Conservation (phyloP, 2,329 filamentous ascomycete species). For the Clarireedia hainanense region DNA sequence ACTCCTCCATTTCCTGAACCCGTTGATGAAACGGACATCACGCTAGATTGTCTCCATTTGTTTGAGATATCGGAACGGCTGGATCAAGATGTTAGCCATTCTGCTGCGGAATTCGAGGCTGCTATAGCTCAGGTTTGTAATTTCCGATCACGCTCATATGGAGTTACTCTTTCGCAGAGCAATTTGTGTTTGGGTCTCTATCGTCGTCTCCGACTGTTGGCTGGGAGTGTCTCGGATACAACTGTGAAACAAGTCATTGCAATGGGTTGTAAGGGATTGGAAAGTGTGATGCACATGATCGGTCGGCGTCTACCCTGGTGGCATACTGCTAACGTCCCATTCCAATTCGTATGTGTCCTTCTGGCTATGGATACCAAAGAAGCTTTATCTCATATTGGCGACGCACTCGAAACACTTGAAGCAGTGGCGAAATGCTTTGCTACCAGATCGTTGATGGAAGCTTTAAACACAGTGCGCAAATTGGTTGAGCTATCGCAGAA, state of each 20-base stretch:
- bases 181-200: conserved; percentile 4
- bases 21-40: neutral
- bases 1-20: neutral
- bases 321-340: conserved; percentile 17
- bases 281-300: conserved; percentile 12
- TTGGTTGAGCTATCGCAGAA: conserved; percentile 18
- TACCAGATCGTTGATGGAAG: conserved; percentile 16
- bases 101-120: neutral
- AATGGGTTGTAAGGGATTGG: conserved; percentile 6
- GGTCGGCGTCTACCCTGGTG: conserved; percentile 17
- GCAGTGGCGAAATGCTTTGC: conserved; percentile 11
- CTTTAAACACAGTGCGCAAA: conserved; percentile 13
- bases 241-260: conserved; percentile 1
- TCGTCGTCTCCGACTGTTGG: conserved; percentile 1
- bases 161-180: neutral
- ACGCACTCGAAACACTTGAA: conserved; percentile 17
- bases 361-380: conserved; percentile 15
- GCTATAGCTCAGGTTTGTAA: neutral
- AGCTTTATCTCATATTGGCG: conserved; percentile 15
- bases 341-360: conserved; percentile 19
- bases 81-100: conserved; percentile 1
- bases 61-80: conserved; percentile 4
- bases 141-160: neutral
- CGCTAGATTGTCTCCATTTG: neutral
- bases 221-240: neutral